A percentile compares a stretch with the other conserved stretches of the same genome.
Conservation (phyloP, 345 rosid species). For the Eucalyptus curtisii region DNA sequence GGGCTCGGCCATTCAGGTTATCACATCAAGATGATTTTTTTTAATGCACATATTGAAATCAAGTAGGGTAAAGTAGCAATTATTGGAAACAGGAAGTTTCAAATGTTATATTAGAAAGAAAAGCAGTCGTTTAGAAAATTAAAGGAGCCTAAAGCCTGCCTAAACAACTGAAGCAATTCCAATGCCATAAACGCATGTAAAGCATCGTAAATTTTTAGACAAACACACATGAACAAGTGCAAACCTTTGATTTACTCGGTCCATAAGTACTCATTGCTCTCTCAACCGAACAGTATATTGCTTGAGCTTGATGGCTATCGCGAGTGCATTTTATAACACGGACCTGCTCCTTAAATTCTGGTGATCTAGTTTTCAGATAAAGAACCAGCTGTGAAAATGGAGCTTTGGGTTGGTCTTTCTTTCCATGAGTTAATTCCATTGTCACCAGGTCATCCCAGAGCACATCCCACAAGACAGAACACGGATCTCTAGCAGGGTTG, state of each 20-base stretch:
- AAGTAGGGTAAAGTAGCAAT: not conserved
- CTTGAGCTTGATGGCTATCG: slow-evolving; percentile 58
- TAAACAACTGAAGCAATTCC: not conserved
- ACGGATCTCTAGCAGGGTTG: slow-evolving; percentile 86
- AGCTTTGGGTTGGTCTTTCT: slow-evolving; percentile 65
- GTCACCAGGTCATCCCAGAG: slow-evolving; percentile 66
- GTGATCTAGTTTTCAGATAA: slow-evolving; percentile 31
- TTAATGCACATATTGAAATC: not conserved
- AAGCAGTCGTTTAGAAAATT: not conserved
- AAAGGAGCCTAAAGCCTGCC: not conserved
- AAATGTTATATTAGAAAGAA: not conserved
- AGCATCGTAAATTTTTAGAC: not conserved
- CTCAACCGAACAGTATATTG: slow-evolving; percentile 63
- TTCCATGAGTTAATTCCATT: slow-evolving; percentile 80
- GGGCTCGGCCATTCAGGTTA: not conserved
- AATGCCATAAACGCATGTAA: not conserved
- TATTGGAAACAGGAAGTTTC: not conserved
- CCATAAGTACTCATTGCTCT: slow-evolving; percentile 59
- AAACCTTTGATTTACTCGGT: slow-evolving; percentile 38
- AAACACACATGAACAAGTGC: not conserved
- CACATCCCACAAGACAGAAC: slow-evolving; percentile 86
- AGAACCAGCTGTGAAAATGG: slow-evolving; percentile 64
- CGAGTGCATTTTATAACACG: slow-evolving; percentile 69
- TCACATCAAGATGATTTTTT: not conserved
- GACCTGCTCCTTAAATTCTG: slow-evolving; percentile 60